phyloP scores from a whole-genome alignment of 2,329 filamentous ascomycete genomes.

The Fusarium sororula region DNA sequence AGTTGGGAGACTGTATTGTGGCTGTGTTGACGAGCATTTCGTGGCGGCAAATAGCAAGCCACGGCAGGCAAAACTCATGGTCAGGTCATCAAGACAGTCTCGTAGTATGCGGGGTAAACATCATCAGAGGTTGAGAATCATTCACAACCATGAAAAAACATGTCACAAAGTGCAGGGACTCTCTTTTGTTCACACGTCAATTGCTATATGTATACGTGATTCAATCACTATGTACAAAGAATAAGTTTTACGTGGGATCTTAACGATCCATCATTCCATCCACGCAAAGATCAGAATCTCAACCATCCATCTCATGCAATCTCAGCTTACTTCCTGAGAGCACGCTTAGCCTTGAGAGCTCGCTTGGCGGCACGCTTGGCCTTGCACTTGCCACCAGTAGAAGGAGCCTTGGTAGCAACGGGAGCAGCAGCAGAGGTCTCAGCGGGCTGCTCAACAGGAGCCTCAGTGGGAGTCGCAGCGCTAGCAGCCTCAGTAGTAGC shows the following conservation, averaged over 20 bases:
- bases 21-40: not conserved
- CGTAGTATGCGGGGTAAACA: not conserved
- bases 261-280: constrained; percentile 22
- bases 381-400: constrained; percentile 21
- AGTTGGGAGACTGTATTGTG: not conserved
- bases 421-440: constrained; percentile 5
- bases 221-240: constrained; percentile 41
- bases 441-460: constrained; percentile 13
- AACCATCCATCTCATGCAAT: not conserved
- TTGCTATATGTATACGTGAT: constrained; percentile 6
- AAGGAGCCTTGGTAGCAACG: constrained; percentile 28
- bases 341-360: constrained; percentile 9
- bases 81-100: not conserved
- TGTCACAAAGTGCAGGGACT: not conserved
- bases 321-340: constrained; percentile 3
- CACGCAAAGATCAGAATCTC: constrained; percentile 11
- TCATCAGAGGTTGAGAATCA: not conserved
- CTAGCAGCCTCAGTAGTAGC: constrained; percentile 17
- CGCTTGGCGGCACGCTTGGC: constrained; percentile 18
- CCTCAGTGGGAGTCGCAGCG: not conserved
- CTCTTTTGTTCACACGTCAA: not conserved
- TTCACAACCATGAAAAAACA: not conserved
- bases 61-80: not conserved
- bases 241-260: constrained; percentile 25
- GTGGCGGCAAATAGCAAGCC: not conserved